phyloP scores from a whole-genome alignment of 345 rosid species.

The Eucalyptus erythrocorys region DNA sequence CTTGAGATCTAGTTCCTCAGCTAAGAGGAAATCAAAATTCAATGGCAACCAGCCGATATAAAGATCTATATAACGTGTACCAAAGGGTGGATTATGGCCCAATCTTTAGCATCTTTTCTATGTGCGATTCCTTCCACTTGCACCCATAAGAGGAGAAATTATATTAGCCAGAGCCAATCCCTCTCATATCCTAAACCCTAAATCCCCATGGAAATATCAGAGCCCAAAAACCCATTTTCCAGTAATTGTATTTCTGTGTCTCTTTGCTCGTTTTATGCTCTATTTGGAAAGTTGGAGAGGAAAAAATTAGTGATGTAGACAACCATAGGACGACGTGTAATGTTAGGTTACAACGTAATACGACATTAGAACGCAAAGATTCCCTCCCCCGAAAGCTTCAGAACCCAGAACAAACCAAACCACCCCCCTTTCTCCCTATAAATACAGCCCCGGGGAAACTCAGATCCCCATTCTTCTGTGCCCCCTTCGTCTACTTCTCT shows the following conservation, averaged over 20 bases:
- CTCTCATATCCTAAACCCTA: no score
- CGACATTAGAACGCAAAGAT: neutral
- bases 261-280: neutral
- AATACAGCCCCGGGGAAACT: no score
- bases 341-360: neutral
- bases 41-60: fast-evolving
- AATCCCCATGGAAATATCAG: no score
- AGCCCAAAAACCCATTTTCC: neutral
- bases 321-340: neutral
- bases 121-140: no score
- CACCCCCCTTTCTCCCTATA: no score
- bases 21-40: no score
- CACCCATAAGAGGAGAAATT: neutral
- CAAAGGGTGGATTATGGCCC: fast-evolving
- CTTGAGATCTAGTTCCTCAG: no score
- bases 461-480: no score
- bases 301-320: neutral
- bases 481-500: neutral
- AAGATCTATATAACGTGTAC: fast-evolving
- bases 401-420: no score
- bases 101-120: no score
- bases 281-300: neutral
- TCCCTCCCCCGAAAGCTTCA: no score
- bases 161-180: no score
- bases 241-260: neutral